A percentile compares a stretch with the other conserved stretches of the same genome.
Evolutionary conservation across 768 basidiomycete species (phyloP).

Genomic region (Auricularia cornea): DNA sequence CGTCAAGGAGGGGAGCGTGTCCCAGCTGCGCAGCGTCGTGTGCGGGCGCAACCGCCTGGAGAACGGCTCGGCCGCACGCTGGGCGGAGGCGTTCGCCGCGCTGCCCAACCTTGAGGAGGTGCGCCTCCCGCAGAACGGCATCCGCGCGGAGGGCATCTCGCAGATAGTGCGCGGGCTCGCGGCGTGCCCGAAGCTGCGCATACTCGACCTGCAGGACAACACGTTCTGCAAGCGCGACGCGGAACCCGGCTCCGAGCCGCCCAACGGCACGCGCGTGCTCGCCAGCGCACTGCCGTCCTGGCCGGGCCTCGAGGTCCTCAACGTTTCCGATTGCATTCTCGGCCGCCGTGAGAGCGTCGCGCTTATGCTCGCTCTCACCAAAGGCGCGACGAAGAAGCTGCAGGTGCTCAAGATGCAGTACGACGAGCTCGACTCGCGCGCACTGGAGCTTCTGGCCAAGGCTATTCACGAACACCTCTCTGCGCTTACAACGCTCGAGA

Average conservation of each 20-base stretch:
- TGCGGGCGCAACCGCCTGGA: slow-evolving; percentile 97
- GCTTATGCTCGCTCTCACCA: slow-evolving; percentile 50
- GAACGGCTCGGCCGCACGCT: slow-evolving; percentile 72
- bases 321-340: slow-evolving; percentile 88
- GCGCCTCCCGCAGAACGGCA: slow-evolving; percentile 96
- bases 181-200: slow-evolving; percentile 53
- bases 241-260: slow-evolving; percentile 46
- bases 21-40: slow-evolving; percentile 70
- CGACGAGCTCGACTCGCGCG: slow-evolving; percentile 71
- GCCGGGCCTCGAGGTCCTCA: slow-evolving; percentile 66
- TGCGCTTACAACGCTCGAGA: slow-evolving; percentile 58
- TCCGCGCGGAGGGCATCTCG: slow-evolving; percentile 83
- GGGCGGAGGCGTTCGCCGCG: slow-evolving; percentile 82
- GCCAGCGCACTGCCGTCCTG: slow-evolving; percentile 60
- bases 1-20: slow-evolving; percentile 54
- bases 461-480: slow-evolving; percentile 54
- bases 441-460: slow-evolving; percentile 59
- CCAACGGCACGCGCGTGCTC: slow-evolving; percentile 46
- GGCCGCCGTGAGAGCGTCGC: slow-evolving; percentile 70
- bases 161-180: slow-evolving; percentile 69
- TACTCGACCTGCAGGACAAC: slow-evolving; percentile 86
- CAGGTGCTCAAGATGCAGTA: slow-evolving; percentile 80
- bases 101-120: slow-evolving; percentile 79
- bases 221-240: slow-evolving; percentile 26
- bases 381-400: slow-evolving; percentile 67